A percentile compares a stretch with the other conserved stretches of the same genome.
Conservation (phyloP, 805 yeast species). For the Candida pini region DNA sequence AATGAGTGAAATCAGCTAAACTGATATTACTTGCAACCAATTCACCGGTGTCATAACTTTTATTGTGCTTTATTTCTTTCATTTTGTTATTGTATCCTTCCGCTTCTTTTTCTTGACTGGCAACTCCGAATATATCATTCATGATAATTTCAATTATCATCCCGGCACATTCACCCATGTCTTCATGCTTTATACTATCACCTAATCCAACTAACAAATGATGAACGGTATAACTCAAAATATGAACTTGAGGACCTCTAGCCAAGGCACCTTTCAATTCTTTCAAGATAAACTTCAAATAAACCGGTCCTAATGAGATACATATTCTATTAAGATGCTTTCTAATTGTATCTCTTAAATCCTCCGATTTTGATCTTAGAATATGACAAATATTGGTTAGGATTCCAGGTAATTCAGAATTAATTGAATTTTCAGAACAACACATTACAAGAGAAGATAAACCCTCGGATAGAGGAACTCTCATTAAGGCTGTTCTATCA, state of each 20-base stretch:
- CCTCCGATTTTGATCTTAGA: constrained; percentile 78
- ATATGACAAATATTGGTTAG: constrained; percentile 86
- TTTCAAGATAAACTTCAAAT: constrained; percentile 65
- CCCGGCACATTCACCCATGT: constrained; percentile 58
- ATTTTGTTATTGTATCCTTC: constrained; percentile 82
- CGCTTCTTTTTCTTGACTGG: constrained; percentile 92
- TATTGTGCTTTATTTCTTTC: constrained; percentile 86
- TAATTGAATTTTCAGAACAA: constrained; percentile 50
- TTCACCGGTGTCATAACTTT: constrained; percentile 85
- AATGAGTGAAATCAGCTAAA: constrained; percentile 46
- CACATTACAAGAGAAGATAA: constrained; percentile 61
- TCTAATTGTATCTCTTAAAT: constrained; percentile 80
- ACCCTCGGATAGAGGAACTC: constrained; percentile 81
- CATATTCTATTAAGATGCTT: constrained; percentile 65
- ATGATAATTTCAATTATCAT: constrained; percentile 66
- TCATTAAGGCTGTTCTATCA: constrained; percentile 68
- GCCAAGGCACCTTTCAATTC: constrained; percentile 76
- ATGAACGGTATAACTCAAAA: constrained; percentile 84
- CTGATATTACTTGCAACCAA: constrained; percentile 60
- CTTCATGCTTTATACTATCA: constrained; percentile 51
- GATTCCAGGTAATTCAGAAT: constrained; percentile 67
- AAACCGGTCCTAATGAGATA: constrained; percentile 60
- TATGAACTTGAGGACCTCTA: constrained; percentile 91
- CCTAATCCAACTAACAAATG: constrained; percentile 52
- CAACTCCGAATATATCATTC: constrained; percentile 90